Evolutionary conservation across 495 filamentous ascomycete species (phyloP).

Genomic region (Cercophora newfieldiana): DNA sequence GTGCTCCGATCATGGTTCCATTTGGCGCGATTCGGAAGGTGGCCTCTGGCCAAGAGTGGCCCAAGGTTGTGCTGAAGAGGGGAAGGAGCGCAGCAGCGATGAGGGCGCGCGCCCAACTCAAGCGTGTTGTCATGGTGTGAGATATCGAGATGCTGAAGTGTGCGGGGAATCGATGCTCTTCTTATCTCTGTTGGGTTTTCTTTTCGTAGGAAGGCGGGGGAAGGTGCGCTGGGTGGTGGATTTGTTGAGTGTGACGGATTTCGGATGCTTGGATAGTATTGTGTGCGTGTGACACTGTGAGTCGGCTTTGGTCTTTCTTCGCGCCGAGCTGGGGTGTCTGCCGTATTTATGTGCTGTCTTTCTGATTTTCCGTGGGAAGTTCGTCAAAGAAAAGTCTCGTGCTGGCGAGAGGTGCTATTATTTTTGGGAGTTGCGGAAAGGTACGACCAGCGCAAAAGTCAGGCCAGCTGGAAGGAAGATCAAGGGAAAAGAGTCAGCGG

Average conservation of each 20-base stretch:
- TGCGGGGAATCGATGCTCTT: not conserved
- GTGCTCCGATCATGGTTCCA: slow-evolving; percentile 67
- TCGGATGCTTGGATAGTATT: not conserved
- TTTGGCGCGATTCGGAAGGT: slow-evolving; percentile 67
- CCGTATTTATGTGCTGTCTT: not conserved
- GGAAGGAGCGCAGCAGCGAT: slow-evolving; percentile 36
- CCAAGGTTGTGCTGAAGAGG: slow-evolving; percentile 41
- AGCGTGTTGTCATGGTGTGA: not conserved
- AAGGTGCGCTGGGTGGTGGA: not conserved
- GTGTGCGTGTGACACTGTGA: not conserved
- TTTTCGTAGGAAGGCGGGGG: not conserved
- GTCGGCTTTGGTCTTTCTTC: not conserved
- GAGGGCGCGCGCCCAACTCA: slow-evolving; percentile 12
- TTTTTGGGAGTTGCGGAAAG: not conserved
- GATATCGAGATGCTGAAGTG: slow-evolving; percentile 7
- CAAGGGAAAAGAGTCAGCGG: not conserved
- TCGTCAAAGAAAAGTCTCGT: not conserved
- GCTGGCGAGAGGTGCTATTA: not conserved
- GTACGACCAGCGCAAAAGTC: slow-evolving; percentile 2
- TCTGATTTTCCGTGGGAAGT: not conserved
- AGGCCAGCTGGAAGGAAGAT: not conserved
- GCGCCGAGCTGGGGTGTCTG: not conserved
- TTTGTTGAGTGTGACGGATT: not conserved
- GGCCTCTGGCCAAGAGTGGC: slow-evolving; percentile 80
- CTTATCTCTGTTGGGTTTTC: not conserved